Evolutionary conservation across 192 early-diverging fungal species (phyloP).

Genomic region (Ambispora gerdemannii): DNA sequence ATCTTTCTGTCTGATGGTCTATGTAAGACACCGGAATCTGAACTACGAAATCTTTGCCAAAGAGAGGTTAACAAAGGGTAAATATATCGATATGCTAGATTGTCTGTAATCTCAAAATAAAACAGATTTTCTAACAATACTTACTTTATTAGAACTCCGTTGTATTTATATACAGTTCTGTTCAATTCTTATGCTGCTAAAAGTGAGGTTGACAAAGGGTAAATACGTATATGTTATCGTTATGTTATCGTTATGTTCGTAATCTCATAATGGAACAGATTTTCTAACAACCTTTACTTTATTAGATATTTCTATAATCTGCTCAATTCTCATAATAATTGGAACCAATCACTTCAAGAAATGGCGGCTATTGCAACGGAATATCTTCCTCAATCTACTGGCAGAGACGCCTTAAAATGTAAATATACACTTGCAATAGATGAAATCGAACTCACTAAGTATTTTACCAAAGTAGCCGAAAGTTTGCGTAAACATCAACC

Average conservation of each 20-base stretch:
- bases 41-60: slow-evolving; percentile 8
- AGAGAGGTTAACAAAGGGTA: slow-evolving; percentile 13
- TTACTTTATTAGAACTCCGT: not conserved
- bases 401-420: slow-evolving; percentile 9
- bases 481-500: slow-evolving; percentile 17
- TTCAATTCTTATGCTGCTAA: no score
- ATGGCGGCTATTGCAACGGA: slow-evolving; percentile 23
- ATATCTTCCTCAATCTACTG: slow-evolving; percentile 1
- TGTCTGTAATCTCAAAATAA: not conserved
- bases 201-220: no score
- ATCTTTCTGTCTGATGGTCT: slow-evolving; percentile 29
- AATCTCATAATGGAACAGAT: no score
- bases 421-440: slow-evolving; percentile 1
- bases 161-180: slow-evolving; percentile 15
- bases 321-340: no score
- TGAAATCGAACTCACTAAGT: slow-evolving; percentile 3
- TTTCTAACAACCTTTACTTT: no score
- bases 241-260: no score
- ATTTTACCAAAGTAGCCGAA: slow-evolving; percentile 15
- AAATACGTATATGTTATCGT: no score
- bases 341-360: not conserved
- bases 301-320: no score
- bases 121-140: not conserved
- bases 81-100: not conserved
- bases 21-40: not conserved